These are phyloP conservation scores for Amphicarpaea edgeworthii DNA, from an alignment of 306 rosid genomes.

Conservation along the genomic window DNA sequence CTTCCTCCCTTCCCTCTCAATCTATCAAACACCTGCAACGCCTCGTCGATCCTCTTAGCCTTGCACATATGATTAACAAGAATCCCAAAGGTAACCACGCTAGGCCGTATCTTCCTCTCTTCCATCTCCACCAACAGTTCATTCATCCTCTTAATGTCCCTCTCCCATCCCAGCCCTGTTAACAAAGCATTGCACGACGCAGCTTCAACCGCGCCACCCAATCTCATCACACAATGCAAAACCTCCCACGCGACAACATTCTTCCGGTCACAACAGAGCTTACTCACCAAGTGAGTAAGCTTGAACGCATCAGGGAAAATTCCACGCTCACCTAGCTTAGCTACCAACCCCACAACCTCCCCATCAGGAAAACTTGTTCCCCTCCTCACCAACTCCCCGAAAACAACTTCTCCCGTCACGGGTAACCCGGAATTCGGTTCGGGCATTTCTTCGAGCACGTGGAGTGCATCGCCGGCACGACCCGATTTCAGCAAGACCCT, in stretches of 20 bases:
- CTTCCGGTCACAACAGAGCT: constrained; percentile 64
- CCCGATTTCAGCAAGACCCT: constrained; percentile 60
- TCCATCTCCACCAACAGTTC: constrained; percentile 69
- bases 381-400: constrained; percentile 51
- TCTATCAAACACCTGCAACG: constrained; percentile 62
- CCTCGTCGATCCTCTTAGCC: constrained; percentile 72
- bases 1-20: constrained; percentile 55
- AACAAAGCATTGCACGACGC: constrained; percentile 75
- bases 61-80: too few species aligned
- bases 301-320: constrained; percentile 57
- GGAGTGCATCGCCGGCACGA: constrained; percentile 52
- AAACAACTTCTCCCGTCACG: constrained; percentile 69
- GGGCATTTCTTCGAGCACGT: constrained; percentile 80
- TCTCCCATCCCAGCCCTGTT: constrained; percentile 60
- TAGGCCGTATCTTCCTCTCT: constrained; percentile 62
- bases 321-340: constrained; percentile 51
- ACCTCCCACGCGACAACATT: constrained; percentile 64
- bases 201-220: constrained; percentile 60
- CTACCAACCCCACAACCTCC: constrained; percentile 59
- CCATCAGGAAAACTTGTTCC: constrained; percentile 54
- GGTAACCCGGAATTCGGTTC: constrained; percentile 43
- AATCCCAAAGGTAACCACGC: constrained; percentile 72
- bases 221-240: constrained; percentile 57
- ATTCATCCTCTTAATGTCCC: constrained; percentile 65
- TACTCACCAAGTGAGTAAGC: constrained; percentile 65